These are phyloP conservation scores for Mycogone perniciosa DNA, from an alignment of 2,329 filamentous ascomycete species.

Conservation along the genomic window DNA sequence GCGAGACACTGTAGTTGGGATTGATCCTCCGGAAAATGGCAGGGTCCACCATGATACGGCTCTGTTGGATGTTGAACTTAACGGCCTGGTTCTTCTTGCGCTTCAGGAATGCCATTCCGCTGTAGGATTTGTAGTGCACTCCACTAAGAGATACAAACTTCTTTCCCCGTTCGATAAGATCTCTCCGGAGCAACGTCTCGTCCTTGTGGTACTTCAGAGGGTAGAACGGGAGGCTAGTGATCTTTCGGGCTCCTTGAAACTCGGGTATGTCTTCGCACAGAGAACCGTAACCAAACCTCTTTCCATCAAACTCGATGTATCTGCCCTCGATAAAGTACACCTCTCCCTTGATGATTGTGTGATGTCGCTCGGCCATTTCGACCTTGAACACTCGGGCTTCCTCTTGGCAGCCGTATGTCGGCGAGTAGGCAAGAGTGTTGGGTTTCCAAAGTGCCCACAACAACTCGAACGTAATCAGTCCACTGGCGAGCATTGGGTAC, in stretches of 20 bases:
- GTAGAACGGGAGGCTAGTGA: conserved; percentile 69
- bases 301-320: conserved; percentile 86
- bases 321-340: conserved; percentile 72
- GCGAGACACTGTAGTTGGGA: conserved; percentile 75
- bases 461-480: conserved; percentile 82
- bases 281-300: conserved; percentile 70
- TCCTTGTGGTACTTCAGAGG: conserved; percentile 77
- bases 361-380: conserved; percentile 66
- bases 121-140: conserved; percentile 75
- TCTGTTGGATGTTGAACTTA: conserved; percentile 80
- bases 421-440: conserved; percentile 69
- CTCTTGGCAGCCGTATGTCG: conserved; percentile 69
- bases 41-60: conserved; percentile 82
- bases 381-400: conserved; percentile 79
- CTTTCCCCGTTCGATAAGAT: conserved; percentile 74
- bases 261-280: conserved; percentile 62
- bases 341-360: conserved; percentile 61
- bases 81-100: conserved; percentile 57
- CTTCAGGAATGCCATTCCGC: conserved; percentile 81
- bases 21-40: conserved; percentile 77
- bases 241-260: conserved; percentile 78
- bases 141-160: conserved; percentile 77
- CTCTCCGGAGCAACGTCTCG: conserved; percentile 54
- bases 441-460: conserved; percentile 88
- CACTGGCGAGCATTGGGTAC: conserved; percentile 71